These are phyloP conservation scores for Cudoniella acicularis DNA, from an alignment of 495 filamentous ascomycete genomes.

Conservation along the genomic window DNA sequence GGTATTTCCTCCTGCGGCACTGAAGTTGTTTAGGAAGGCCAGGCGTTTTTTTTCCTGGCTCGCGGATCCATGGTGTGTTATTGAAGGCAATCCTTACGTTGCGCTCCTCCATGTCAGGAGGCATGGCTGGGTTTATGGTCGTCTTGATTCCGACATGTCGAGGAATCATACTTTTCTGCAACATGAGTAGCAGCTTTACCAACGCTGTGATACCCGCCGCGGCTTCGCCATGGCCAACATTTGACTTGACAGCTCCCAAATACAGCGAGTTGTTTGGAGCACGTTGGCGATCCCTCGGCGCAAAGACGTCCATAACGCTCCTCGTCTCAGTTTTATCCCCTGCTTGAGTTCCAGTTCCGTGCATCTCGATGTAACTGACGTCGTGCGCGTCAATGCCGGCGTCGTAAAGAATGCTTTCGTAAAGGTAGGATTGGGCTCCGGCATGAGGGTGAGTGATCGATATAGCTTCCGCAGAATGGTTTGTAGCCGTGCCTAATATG, in stretches of 20 bases:
- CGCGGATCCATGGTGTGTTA: constrained; percentile 44
- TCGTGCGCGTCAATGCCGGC: constrained; percentile 68
- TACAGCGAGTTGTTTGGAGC: constrained; percentile 71
- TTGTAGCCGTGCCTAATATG: constrained; percentile 62
- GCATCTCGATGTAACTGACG: constrained; percentile 80
- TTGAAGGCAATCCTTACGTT: constrained; percentile 74
- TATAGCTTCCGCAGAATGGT: constrained; percentile 71
- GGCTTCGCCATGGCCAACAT: constrained; percentile 87
- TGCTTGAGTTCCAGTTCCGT: constrained; percentile 86
- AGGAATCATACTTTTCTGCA: constrained; percentile 49
- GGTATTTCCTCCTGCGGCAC: too few relatives aligned
- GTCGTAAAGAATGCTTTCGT: constrained; percentile 56
- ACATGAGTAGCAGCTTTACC: constrained; percentile 76
- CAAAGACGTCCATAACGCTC: constrained; percentile 75
- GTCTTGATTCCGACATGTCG: constrained; percentile 77
- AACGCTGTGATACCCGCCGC: constrained; percentile 68
- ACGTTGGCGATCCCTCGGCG: constrained; percentile 58
- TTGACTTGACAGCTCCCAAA: constrained; percentile 81
- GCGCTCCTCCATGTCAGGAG: constrained; percentile 64
- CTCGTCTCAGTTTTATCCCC: constrained; percentile 75
- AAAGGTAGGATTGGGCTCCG: constrained; percentile 64
- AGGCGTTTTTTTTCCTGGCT: not conserved
- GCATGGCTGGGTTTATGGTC: constrained; percentile 75
- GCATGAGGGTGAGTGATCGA: constrained; percentile 80
- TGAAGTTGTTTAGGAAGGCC: too few relatives aligned